Percentiles rank a stretch among this genome's conserved stretches.
These are phyloP conservation scores for Camelina sativa DNA, from an alignment of 345 rosid species.

Conservation along the genomic window DNA sequence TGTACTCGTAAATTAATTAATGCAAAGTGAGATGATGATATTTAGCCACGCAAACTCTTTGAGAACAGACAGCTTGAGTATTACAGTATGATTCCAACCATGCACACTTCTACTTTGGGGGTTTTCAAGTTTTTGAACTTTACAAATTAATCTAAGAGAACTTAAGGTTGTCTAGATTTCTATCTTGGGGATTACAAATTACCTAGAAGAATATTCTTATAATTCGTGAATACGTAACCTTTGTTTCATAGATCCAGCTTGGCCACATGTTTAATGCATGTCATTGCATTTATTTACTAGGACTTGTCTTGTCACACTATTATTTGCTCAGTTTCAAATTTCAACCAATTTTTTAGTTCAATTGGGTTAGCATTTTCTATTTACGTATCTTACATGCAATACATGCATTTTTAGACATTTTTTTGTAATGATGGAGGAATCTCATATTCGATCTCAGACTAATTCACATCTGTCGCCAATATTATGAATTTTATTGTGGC, in stretches of 20 bases:
- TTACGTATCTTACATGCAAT: not conserved
- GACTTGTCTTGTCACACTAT: constrained; percentile 31
- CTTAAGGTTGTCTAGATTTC: not conserved
- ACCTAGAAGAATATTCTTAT: constrained; percentile 12
- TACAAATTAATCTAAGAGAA: not conserved
- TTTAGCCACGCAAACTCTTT: constrained; percentile 27
- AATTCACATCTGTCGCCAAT: not conserved
- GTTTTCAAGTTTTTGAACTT: constrained; percentile 29
- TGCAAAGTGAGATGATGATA: constrained; percentile 35
- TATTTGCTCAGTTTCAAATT: constrained; percentile 9
- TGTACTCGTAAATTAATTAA: constrained; percentile 20
- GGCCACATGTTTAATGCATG: constrained; percentile 24
- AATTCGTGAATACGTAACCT: not conserved
- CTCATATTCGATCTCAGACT: not conserved
- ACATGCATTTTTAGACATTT: not conserved
- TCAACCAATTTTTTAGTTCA: constrained; percentile 28
- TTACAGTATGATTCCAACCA: constrained; percentile 31
- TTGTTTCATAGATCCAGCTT: constrained; percentile 14
- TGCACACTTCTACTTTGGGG: constrained; percentile 23
- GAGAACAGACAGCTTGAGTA: constrained; percentile 38
- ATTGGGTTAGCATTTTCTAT: not conserved
- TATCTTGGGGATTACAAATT: constrained; percentile 12
- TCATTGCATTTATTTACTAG: constrained; percentile 31
- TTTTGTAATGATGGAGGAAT: not conserved
- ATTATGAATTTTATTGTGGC: not conserved